Conservation (phyloP, 768 basidiomycete species). For the Mycena vitilis region DNA sequence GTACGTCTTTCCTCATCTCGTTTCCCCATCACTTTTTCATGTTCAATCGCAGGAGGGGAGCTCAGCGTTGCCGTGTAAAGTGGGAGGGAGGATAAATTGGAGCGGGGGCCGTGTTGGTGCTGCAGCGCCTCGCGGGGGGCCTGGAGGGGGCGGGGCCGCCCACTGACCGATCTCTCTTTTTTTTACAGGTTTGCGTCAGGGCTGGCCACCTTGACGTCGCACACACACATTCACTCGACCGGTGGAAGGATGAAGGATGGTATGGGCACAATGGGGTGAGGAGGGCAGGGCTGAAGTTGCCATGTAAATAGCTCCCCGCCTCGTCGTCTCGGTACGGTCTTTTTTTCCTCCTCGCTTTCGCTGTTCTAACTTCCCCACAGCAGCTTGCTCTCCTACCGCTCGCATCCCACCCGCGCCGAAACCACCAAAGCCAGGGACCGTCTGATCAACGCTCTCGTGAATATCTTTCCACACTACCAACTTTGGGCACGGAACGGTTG, state of each 20-base stretch:
- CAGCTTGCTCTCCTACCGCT: too few species aligned
- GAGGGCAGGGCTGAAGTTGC: not conserved
- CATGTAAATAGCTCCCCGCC: not conserved
- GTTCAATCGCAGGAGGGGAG: not conserved
- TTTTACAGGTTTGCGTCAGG: not conserved
- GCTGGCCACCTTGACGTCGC: not conserved
- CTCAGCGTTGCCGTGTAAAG: not conserved
- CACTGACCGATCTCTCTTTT: not conserved
- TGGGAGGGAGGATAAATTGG: not conserved
- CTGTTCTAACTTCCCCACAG: not conserved
- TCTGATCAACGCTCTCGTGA: too few species aligned
- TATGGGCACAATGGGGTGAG: too few species aligned
- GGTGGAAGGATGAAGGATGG: not conserved
- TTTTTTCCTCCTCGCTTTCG: not conserved
- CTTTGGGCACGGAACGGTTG: too few species aligned
- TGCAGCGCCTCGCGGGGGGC: conserved; percentile 1
- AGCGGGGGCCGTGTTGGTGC: not conserved
- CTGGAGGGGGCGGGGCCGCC: not conserved
- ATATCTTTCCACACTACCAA: too few species aligned
- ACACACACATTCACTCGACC: not conserved
- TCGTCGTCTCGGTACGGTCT: too few species aligned
- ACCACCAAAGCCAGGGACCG: too few species aligned
- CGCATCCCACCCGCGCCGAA: too few species aligned
- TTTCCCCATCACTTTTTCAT: not conserved
- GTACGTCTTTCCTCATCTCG: not conserved